These are phyloP conservation scores for Cladobotryum protrusum DNA, from an alignment of 2,329 filamentous ascomycete genomes.

Conservation along the genomic window DNA sequence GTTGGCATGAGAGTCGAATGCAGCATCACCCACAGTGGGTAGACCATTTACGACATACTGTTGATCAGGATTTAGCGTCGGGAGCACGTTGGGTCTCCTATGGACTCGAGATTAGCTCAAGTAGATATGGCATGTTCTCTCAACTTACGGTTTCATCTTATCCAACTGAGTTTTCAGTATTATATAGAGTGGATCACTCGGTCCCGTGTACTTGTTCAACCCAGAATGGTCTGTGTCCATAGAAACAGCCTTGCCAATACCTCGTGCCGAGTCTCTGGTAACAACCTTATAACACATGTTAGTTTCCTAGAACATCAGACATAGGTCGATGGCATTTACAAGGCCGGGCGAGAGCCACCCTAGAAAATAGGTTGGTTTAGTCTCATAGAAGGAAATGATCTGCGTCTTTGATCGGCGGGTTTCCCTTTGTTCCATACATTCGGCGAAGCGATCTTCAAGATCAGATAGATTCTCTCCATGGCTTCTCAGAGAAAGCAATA, in stretches of 20 bases:
- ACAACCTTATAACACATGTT: slow-evolving; percentile 6
- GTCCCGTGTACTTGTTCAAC: slow-evolving; percentile 14
- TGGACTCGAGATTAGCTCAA: too few relatives aligned
- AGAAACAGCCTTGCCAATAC: background rate
- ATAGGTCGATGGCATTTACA: slow-evolving; percentile 1
- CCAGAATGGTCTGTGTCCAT: slow-evolving; percentile 14
- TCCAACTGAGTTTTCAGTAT: background rate
- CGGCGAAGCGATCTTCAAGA: background rate
- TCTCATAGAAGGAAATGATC: slow-evolving; percentile 15
- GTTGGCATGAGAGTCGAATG: background rate
- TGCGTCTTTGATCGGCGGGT: background rate
- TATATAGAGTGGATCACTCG: slow-evolving; percentile 8
- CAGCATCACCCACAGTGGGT: background rate
- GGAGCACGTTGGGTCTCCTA: too few relatives aligned
- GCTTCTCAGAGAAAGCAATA: slow-evolving; percentile 10
- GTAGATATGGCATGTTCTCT: too few relatives aligned
- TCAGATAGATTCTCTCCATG: slow-evolving; percentile 5
- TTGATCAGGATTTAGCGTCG: background rate
- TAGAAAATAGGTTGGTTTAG: slow-evolving; percentile 14
- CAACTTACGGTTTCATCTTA: background rate
- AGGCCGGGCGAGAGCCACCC: slow-evolving; percentile 11
- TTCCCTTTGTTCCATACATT: background rate
- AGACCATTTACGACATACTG: background rate
- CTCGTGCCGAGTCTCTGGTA: slow-evolving; percentile 7
- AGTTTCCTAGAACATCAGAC: background rate